Base-by-base conservation (phyloP, 1,284 basidiomycete species). In the Puccinia triticina region DNA sequence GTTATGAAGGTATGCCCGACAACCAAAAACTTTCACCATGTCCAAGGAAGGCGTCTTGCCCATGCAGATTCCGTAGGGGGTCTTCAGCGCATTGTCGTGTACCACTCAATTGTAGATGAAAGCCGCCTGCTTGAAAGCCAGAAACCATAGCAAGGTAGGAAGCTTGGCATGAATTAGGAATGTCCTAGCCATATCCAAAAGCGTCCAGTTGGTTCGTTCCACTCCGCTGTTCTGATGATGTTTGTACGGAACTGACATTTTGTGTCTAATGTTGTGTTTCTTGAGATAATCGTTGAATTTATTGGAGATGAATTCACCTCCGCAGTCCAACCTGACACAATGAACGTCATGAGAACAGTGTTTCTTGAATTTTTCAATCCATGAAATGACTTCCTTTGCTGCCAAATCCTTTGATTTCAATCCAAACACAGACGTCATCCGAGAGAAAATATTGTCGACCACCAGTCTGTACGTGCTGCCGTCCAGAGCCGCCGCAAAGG, bases 1-100 rank as follows among this genome's bases (percentile, higher is more conserved):
- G 16, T 59, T 34, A 46, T 78, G 76, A 12, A 78, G 57, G 32
- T 50, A n/a, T n/a, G n/a, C n/a, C n/a, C n/a, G n/a, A n/a, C n/a
- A n/a, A n/a, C n/a, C n/a, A n/a, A n/a, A n/a, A 67, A 29, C 59
- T 14, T 46, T 48, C 2, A 78, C 11, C 21, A 26, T 14, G 23
- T 40, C 43, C 21, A 66, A 26, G n/a, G 64, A 23, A 3, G 76
- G 76, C 18, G 34, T 67, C 2, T 48, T 48, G 2, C 32, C 61
- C 10, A 67, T 29, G 2, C 64, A 14, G 4, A 66, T 16, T 53
- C 67, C 61, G 37, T 40, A 40, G 4, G 76, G 76, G 1, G 76
- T 78, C 18, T 26, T 67, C 11, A 21, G 0, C 1, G 61, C 59
- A 4, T 66, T 50, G 23, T 12, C 40, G 21, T 78, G 55, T 2